Evolutionary conservation across 768 basidiomycete genomes (phyloP), one percentile per base, ranked within the genome.

Genomic region (Gymnopilus dilepis): DNA sequence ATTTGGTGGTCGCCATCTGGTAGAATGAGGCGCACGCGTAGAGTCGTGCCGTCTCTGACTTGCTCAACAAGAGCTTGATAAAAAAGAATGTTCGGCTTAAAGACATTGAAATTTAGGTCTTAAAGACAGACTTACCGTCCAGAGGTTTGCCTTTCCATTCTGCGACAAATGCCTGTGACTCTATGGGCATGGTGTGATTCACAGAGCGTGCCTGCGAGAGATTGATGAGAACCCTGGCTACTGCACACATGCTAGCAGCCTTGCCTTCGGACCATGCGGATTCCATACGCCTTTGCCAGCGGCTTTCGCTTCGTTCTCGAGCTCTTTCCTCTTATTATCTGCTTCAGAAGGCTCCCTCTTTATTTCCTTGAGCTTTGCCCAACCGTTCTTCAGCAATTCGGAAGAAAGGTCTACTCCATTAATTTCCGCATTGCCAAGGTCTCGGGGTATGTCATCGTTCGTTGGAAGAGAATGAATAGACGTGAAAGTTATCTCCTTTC

Each of bases 111-210:
- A 34, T 55, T 19, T 21, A 15, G 37, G n/a, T 15, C 19, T 13
- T n/a, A 9, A 22, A 30, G 15, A 9, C 15, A 37, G 30, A 24
- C 31, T 42, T 75, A 93, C 94, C 95, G 70, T 97, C 95, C 58
- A 99, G 78, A 4, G 86, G 77, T 72, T 92, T 91, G n/a, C 91
- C 94, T 74, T 96, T 97, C 88, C 94, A 91, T 73, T 97, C 90
- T 13, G 84, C 80, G 9, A 99, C 85, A 76, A 98, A 98, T 4
- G 87, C 89, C 69, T 91, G 90, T 2, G 95, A 89, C 71, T 98
- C 95, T 22, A 81, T 73, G 3, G 97, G 97, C 96, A 97, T 97
- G 33, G 86, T 84, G 74, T 95, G 86, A 69, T 91, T 82, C 2
- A 97, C 90, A 13, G 77, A 76, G 58, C 88, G 87, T 53, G 91